Evolutionary conservation across 306 rosid species (phyloP), one percentile per base, ranked within the genome.

Genomic region (Ammopiptanthus mongolicus): DNA sequence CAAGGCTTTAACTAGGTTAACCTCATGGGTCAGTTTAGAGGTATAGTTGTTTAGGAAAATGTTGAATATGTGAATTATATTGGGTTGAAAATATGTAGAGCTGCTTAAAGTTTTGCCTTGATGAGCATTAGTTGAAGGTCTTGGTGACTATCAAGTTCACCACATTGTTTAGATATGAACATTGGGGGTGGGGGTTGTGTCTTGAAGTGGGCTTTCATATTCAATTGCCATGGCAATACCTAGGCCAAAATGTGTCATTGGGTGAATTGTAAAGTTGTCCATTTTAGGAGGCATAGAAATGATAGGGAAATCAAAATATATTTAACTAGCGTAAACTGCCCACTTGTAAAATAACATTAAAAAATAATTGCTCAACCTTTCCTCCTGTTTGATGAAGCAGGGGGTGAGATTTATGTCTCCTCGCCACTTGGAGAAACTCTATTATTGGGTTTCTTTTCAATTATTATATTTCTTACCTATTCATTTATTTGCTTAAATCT

Each of bases 21-120:
- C 31, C 31, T 37, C 25, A 5, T 23, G 52, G 60, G 60, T 47
- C 33, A 19, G 5, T 64, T 58, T 47, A 50, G 42, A 50, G 29
- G 65, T 76, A 15, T 42, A 25, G 39, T 29, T 71, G 53, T 60
- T 84, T 22, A 65, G 68, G 69, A 42, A 46, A 58, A 29, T 58
- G 77, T 71, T 80, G 76, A 52, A 76, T 76, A 41, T 61, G 58
- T 60, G 7, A 66, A 31, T 9, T 33, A 77, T 73, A 19, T 79
- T 31, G 25, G 51, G 5, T 44, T 46, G 28, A 37, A 22, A 66
- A 8, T 66, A 15, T 46, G 6, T 46, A 31, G 58, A 75, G 14
- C 15, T 60, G 63, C 64, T 70, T 70, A 23, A 59, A 59, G 53
- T 58, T 29, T 64, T 59, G n/a, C 50, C 13, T 11, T 52, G 58